phyloP scores from a whole-genome alignment of 305 asterid species.

The Andrographis paniculata region DNA sequence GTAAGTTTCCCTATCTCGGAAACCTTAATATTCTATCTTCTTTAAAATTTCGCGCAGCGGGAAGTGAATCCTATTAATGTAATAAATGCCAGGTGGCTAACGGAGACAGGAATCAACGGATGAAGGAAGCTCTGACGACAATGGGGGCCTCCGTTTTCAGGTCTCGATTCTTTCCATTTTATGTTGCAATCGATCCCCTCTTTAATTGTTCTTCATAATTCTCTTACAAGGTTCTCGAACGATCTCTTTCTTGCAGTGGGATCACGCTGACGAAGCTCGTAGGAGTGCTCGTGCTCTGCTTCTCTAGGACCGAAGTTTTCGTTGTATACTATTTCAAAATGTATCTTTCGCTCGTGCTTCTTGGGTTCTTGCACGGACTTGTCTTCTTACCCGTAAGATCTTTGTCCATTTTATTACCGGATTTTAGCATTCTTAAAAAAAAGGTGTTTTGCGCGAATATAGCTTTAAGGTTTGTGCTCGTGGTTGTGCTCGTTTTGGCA shows the following conservation, averaged over 20 bases:
- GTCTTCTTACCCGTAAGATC: slow-evolving; percentile 78
- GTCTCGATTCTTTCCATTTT: slow-evolving; percentile 23
- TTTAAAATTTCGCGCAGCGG: too few species aligned
- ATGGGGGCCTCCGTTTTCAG: slow-evolving; percentile 99
- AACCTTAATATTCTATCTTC: too few species aligned
- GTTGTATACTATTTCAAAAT: slow-evolving; percentile 96
- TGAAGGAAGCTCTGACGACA: slow-evolving; percentile 82
- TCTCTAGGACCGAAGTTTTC: slow-evolving; percentile 87
- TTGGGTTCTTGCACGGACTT: slow-evolving; percentile 88
- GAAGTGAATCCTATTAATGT: not conserved
- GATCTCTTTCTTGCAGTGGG: slow-evolving; percentile 48
- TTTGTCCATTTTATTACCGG: not conserved
- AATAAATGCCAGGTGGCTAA: slow-evolving; percentile 54
- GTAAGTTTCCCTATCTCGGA: slow-evolving; percentile 44
- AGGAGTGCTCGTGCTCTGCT: slow-evolving; percentile 86
- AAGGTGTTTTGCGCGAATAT: too few species aligned
- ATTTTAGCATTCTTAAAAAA: too few species aligned
- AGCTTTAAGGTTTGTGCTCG: not conserved
- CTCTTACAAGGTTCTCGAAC: slow-evolving; percentile 3
- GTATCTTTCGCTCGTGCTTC: slow-evolving; percentile 89
- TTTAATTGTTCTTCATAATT: too few species aligned
- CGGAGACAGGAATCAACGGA: slow-evolving; percentile 91
- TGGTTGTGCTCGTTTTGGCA: slow-evolving; percentile 19
- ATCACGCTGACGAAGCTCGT: slow-evolving; percentile 97
- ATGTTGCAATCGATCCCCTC: too few species aligned